Percentiles rank a stretch among this genome's conserved stretches.
Conservation (phyloP, 192 early-diverging fungal species). For the Coemansia aciculifera region DNA sequence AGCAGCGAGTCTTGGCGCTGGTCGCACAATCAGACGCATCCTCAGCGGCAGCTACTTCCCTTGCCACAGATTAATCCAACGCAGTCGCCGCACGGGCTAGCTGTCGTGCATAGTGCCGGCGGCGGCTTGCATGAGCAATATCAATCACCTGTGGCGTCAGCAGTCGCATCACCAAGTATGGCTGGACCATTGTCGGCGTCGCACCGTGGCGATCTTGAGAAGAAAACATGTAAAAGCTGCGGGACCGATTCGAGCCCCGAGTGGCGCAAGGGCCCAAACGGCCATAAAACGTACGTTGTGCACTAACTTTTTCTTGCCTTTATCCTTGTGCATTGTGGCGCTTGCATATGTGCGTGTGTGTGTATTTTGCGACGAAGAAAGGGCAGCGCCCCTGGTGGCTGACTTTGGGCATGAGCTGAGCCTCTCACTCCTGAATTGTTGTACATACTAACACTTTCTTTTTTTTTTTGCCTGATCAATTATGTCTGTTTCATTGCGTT, state of each 20-base stretch:
- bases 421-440: background rate
- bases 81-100: constrained; percentile 31
- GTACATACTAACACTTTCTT: background rate
- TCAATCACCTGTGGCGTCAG: constrained; percentile 40
- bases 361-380: background rate
- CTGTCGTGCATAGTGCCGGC: constrained; percentile 18
- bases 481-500: background rate
- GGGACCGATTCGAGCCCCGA: constrained; percentile 59
- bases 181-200: constrained; percentile 20
- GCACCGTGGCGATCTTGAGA: constrained; percentile 30
- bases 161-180: constrained; percentile 36
- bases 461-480: background rate
- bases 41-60: constrained; percentile 25
- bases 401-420: background rate
- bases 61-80: constrained; percentile 15
- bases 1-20: constrained; percentile 35
- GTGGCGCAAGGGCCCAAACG: constrained; percentile 58
- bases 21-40: constrained; percentile 14
- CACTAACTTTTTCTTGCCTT: background rate
- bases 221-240: constrained; percentile 57
- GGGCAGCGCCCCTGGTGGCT: background rate
- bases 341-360: background rate
- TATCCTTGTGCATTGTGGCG: background rate
- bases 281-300: constrained; percentile 59
- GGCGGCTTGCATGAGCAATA: constrained; percentile 33